Percentiles rank a stretch among this genome's conserved stretches.
phyloP scores from a whole-genome alignment of 108 stramenopile genomes.

The Conticribra weissflogii region DNA sequence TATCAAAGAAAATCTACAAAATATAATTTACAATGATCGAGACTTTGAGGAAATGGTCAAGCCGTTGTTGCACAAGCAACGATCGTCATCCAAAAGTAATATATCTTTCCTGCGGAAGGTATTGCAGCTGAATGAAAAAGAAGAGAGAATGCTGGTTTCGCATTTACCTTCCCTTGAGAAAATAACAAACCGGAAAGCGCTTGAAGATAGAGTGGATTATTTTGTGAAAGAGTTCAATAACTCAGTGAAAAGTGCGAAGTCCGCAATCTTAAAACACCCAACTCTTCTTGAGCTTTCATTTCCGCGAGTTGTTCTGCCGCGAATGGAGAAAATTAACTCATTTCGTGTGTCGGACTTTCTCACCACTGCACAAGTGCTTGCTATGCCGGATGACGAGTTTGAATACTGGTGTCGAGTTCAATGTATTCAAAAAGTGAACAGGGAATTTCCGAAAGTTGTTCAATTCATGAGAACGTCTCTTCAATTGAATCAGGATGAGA shows the following conservation, averaged over 20 bases:
- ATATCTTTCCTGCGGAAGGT: slow-evolving; percentile 12
- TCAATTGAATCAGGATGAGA: slow-evolving; percentile 4
- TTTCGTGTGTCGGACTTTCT: slow-evolving; percentile 2
- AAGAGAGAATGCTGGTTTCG: slow-evolving; percentile 10
- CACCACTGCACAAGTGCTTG: not conserved
- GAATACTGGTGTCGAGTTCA: slow-evolving; percentile 4
- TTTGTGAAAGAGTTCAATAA: slow-evolving; percentile 13
- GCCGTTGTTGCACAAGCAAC: not conserved
- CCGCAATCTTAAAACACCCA: slow-evolving; percentile 16
- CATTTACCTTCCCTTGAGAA: slow-evolving; percentile 19
- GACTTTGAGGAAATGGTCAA: slow-evolving; percentile 21
- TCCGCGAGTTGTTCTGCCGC: slow-evolving; percentile 10
- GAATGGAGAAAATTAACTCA: slow-evolving; percentile 19
- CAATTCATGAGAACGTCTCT: not conserved
- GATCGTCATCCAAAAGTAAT: slow-evolving; percentile 18
- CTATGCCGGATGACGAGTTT: slow-evolving; percentile 8
- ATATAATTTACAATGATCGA: not conserved
- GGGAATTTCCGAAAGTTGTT: not conserved
- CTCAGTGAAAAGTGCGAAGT: slow-evolving; percentile 14
- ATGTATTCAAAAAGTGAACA: not conserved
- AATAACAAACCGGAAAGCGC: slow-evolving; percentile 14
- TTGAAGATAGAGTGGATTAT: slow-evolving; percentile 20
- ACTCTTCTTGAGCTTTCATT: slow-evolving; percentile 23
- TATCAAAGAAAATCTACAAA: slow-evolving; percentile 20
- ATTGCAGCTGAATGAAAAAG: slow-evolving; percentile 27